Base-by-base conservation (phyloP, 2,329 filamentous ascomycete species). In the Fusarium sp. region DNA sequence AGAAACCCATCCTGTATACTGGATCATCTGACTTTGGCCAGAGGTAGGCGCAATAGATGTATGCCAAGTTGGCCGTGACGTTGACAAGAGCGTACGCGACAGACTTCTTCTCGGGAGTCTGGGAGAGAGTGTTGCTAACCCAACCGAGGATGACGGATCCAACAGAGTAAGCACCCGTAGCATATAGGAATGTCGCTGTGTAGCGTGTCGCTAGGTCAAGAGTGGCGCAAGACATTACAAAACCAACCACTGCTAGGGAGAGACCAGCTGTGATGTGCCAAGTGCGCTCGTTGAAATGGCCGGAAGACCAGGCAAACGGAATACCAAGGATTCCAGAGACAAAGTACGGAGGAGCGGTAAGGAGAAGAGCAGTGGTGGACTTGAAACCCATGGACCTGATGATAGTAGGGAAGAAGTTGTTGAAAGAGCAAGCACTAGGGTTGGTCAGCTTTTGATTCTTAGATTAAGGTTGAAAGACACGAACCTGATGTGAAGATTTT, bases 41-140 rank as follows among this genome's bases (percentile, higher is more conserved):
- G 20, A 67, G 50, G 65, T 67, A 67, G 8, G 65, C 58, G n/a
- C 58, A 63, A 27, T 67, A 67, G 35, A 67, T 64, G 59, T 63
- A 67, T 1, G 65, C 65, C 45, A 67, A 23, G 37, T 67, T 67
- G 37, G 65, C 58, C 10, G 58, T 64, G 58, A 64, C 65, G 27
- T 84, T 85, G 20, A 85, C 83, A 32, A 85, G 81, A 18, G 81
- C 80, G 4, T 85, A 73, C 3, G 80, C 78, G 10, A 81, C 80
- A 2, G 84, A 83, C 67, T 85, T 85, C 76, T 85, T 85, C 73
- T 86, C 84, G 10, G 80, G 82, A 0, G 83, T 85, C 64, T 85
- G 84, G 1, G 82, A 82, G 32, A 83, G 82, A 0, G 82, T 84
- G 4, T 78, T 77, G 0, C 77, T 79, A 0, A 83, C 82, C 84